phyloP scores from a whole-genome alignment of 176 grass and related monocot genomes.

The Lolium perenne region DNA sequence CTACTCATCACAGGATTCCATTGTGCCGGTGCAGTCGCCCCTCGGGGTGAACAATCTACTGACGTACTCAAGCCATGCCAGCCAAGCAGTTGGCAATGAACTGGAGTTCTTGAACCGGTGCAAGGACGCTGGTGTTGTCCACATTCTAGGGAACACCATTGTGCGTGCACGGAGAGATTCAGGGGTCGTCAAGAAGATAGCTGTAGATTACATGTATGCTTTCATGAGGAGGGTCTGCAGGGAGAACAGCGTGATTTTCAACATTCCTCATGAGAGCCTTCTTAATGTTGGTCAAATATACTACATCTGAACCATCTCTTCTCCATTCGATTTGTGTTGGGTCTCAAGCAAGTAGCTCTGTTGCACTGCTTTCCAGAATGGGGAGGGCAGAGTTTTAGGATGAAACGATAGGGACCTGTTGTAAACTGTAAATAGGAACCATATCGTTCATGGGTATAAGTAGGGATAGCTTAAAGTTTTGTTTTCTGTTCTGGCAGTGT shows the following conservation, averaged over 20 bases:
- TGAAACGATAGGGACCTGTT: neutral
- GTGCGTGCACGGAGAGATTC: constrained; percentile 77
- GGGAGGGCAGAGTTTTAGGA: neutral
- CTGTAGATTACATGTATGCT: constrained; percentile 86
- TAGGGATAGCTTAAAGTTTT: constrained; percentile 10
- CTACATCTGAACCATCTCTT: constrained; percentile 59
- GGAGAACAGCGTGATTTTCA: constrained; percentile 95
- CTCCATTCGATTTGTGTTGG: neutral
- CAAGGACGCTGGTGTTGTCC: constrained; percentile 88
- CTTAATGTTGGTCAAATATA: constrained; percentile 94
- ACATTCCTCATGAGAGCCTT: constrained; percentile 88
- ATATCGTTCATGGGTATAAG: constrained; percentile 1
- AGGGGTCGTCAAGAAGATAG: constrained; percentile 73
- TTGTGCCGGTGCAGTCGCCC: constrained; percentile 59
- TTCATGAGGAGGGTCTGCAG: constrained; percentile 90
- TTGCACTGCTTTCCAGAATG: neutral
- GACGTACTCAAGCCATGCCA: constrained; percentile 46
- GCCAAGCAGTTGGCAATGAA: constrained; percentile 62
- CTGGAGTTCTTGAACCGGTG: constrained; percentile 89
- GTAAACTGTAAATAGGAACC: constrained; percentile 34
- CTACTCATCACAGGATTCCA: constrained; percentile 69
- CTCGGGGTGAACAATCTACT: constrained; percentile 19
- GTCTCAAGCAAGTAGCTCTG: neutral
- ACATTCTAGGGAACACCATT: constrained; percentile 96
- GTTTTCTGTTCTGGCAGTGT: neutral